A percentile compares a stretch with the other conserved stretches of the same genome.
These are phyloP conservation scores for Porcisia hertigi DNA, from an alignment of 208 protist species.

Conservation along the genomic window DNA sequence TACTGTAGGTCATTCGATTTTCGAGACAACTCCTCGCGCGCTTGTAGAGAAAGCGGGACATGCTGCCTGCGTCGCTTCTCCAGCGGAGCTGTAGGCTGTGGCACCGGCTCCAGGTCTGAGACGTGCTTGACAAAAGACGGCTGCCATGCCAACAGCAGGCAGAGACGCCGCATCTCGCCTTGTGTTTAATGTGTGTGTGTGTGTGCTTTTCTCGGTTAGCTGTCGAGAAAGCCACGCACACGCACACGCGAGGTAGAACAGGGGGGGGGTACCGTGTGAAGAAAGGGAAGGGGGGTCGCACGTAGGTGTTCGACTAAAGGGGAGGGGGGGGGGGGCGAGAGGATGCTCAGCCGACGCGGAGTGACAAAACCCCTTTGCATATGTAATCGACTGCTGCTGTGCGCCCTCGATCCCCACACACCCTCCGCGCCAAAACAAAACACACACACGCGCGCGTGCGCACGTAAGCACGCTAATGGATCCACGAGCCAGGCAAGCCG, in stretches of 20 bases:
- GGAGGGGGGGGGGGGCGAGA: too few relatives aligned
- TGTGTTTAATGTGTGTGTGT: not conserved
- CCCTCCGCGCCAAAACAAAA: not conserved
- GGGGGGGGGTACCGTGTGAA: too few relatives aligned
- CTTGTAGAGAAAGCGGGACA: slow-evolving; percentile 68
- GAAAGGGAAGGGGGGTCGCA: too few relatives aligned
- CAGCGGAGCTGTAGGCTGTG: slow-evolving; percentile 18
- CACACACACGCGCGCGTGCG: not conserved
- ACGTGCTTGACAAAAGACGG: slow-evolving; percentile 52
- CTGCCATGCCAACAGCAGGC: slow-evolving; percentile 31
- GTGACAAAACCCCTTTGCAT: too few relatives aligned
- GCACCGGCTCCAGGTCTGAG: slow-evolving; percentile 28
- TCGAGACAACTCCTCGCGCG: slow-evolving; percentile 59
- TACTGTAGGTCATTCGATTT: slow-evolving; percentile 68
- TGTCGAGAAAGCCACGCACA: too few relatives aligned
- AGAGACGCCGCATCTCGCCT: slow-evolving; percentile 18
- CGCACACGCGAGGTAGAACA: too few relatives aligned
- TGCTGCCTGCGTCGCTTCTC: slow-evolving; percentile 61
- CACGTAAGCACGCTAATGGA: not conserved
- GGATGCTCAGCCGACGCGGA: too few relatives aligned
- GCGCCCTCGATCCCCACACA: too few relatives aligned
- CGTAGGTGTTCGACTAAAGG: too few relatives aligned
- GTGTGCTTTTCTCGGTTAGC: too few relatives aligned
- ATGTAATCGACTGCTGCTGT: too few relatives aligned
- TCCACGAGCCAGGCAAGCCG: not conserved